A percentile compares a stretch with the other conserved stretches of the same genome.
Conservation (phyloP, 441 rosid genomes). For the Populus hybrid region DNA sequence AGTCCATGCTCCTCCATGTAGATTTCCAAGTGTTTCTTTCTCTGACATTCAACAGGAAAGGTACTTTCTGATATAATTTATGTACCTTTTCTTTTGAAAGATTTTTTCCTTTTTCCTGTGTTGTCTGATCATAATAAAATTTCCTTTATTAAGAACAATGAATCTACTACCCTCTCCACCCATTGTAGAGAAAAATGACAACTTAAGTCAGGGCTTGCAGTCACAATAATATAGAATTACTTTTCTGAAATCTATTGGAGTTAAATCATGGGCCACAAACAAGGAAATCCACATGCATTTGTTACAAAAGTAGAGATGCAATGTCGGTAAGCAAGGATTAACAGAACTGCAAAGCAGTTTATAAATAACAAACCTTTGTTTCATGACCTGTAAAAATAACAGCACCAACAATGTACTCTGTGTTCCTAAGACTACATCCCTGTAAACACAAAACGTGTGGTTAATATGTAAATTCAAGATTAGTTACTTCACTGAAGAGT, state of each 20-base stretch:
- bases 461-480: slow-evolving; percentile 15
- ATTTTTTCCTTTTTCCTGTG: neutral
- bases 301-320: neutral
- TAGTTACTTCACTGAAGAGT: slow-evolving; percentile 2
- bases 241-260: neutral
- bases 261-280: neutral
- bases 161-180: neutral
- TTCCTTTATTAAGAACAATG: neutral
- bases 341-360: slow-evolving; percentile 1
- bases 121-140: neutral
- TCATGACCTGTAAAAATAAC: slow-evolving; percentile 90
- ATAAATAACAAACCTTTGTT: slow-evolving; percentile 68
- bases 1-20: neutral
- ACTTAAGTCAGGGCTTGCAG: neutral
- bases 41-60: neutral
- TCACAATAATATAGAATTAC: neutral
- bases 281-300: neutral
- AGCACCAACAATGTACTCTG: slow-evolving; percentile 78
- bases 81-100: neutral
- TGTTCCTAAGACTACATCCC: slow-evolving; percentile 99
- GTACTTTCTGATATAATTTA: neutral
- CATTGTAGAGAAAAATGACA: neutral
- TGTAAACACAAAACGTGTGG: slow-evolving; percentile 34
- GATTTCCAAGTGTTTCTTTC: neutral
- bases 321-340: neutral